Conservation (phyloP, 805 yeast species). For the Ogataea polymorpha region DNA sequence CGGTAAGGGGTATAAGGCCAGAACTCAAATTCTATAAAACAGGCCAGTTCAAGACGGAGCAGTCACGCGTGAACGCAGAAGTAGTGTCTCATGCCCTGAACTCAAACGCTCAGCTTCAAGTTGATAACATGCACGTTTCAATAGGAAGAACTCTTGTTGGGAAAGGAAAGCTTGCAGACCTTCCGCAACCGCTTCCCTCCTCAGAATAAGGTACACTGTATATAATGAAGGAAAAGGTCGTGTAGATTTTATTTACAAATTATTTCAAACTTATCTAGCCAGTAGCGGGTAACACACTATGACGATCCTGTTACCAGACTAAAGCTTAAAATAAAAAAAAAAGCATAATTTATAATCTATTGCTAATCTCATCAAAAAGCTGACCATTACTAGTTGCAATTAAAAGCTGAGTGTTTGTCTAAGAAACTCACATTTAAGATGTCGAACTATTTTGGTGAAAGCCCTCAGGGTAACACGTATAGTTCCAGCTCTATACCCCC, state of each 20-base stretch:
- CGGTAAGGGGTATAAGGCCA: slow-evolving; percentile 28
- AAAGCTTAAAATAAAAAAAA: not conserved
- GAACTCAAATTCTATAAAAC: slow-evolving; percentile 23
- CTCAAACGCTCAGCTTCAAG: slow-evolving; percentile 31
- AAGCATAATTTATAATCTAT: no score
- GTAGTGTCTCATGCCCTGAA: slow-evolving; percentile 31
- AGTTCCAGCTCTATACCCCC: not conserved
- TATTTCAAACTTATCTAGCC: not conserved
- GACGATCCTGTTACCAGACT: not conserved
- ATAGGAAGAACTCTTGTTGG: slow-evolving; percentile 23
- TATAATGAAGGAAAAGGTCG: slow-evolving; percentile 4
- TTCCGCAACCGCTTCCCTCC: slow-evolving; percentile 21
- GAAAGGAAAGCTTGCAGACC: slow-evolving; percentile 14
- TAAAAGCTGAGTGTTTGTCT: not conserved
- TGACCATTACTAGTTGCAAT: not conserved
- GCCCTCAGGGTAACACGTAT: not conserved
- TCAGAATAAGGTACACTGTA: slow-evolving; percentile 10
- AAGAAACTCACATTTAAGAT: not conserved
- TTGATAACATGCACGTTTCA: slow-evolving; percentile 21
- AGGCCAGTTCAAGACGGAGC: slow-evolving; percentile 23
- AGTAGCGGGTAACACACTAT: not conserved
- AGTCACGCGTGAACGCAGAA: slow-evolving; percentile 27
- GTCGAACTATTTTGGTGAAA: not conserved
- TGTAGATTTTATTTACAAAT: not conserved
- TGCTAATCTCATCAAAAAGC: not conserved